Evolutionary conservation across 139 green algal genomes (phyloP).

Genomic region (Coelastrella sp.): DNA sequence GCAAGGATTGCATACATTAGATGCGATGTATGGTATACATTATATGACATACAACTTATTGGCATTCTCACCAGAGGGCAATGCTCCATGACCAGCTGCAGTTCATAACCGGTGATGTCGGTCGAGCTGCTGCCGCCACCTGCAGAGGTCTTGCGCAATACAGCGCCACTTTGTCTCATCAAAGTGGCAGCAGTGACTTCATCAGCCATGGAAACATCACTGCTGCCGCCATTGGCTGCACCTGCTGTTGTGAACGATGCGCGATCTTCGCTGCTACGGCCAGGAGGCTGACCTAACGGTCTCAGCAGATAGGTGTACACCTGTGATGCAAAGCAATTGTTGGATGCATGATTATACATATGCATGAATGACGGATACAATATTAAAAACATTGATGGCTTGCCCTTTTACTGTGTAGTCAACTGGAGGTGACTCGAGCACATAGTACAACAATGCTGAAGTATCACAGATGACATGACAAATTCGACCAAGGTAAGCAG

Average conservation of each 20-base stretch:
- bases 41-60: not conserved
- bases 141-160: not conserved
- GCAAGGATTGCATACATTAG: too few relatives aligned
- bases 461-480: too few relatives aligned
- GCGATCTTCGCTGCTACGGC: not conserved
- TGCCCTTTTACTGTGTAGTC: not conserved
- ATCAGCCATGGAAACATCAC: not conserved
- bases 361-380: not conserved
- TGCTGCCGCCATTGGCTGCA: not conserved
- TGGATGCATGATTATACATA: too few relatives aligned
- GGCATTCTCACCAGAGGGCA: constrained; percentile 27
- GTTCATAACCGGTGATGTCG: constrained; percentile 45
- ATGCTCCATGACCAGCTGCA: constrained; percentile 61
- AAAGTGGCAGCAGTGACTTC: not conserved
- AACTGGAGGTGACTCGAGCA: not conserved
- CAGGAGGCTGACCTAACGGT: not conserved
- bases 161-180: not conserved
- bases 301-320: constrained; percentile 20
- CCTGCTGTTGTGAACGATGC: not conserved
- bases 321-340: not conserved
- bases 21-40: too few relatives aligned
- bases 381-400: not conserved
- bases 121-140: not conserved
- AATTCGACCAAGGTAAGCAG: too few relatives aligned
- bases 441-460: too few relatives aligned